These are phyloP conservation scores for Trametes cubensis DNA, from an alignment of 768 basidiomycete genomes.

Conservation along the genomic window DNA sequence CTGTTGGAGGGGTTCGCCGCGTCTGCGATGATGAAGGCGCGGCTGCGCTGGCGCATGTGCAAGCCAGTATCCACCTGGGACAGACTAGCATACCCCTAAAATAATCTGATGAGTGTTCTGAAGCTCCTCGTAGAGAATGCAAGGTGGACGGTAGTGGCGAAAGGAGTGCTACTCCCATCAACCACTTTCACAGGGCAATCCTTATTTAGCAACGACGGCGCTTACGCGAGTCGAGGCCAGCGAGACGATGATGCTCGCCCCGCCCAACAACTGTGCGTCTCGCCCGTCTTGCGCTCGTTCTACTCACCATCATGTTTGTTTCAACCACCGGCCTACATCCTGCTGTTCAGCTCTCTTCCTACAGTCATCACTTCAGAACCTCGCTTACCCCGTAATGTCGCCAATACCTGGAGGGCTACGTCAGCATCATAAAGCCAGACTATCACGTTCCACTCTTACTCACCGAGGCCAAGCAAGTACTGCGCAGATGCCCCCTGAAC, in stretches of 20 bases:
- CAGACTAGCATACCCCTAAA: slow-evolving; percentile 67
- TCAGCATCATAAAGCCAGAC: not conserved
- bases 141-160: not conserved
- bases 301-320: slow-evolving; percentile 77
- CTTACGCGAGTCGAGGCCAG: not conserved
- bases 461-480: slow-evolving; percentile 64
- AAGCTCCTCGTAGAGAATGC: too few relatives aligned
- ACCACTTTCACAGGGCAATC: not conserved
- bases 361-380: not conserved
- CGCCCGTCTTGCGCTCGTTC: not conserved
- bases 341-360: slow-evolving; percentile 10
- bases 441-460: slow-evolving; percentile 24
- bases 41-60: slow-evolving; percentile 78
- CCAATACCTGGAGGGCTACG: slow-evolving; percentile 52
- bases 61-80: slow-evolving; percentile 72
- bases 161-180: not conserved
- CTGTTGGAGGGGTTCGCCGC: slow-evolving; percentile 55
- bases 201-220: not conserved
- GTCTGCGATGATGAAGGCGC: slow-evolving; percentile 77
- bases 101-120: not conserved
- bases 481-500: slow-evolving; percentile 42
- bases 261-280: not conserved
- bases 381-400: slow-evolving; percentile 70
- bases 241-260: not conserved
- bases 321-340: slow-evolving; percentile 68